Evolutionary conservation across 495 filamentous ascomycete genomes (phyloP).

Genomic region (Podospora pseudoanserina): DNA sequence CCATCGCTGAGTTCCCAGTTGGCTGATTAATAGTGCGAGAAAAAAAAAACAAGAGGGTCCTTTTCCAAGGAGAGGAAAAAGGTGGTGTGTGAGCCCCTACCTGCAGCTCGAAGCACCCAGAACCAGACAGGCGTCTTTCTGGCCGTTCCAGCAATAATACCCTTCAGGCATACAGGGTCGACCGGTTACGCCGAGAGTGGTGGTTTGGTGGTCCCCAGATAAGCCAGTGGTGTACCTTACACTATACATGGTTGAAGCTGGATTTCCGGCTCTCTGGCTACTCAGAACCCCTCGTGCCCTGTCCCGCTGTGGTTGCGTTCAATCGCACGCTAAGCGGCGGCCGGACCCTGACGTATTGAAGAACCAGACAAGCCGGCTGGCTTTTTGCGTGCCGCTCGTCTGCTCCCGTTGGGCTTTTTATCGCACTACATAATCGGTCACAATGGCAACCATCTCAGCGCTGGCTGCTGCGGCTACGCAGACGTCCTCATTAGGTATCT

Average conservation of each 20-base stretch:
- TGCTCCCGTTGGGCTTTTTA: slow-evolving; percentile 12
- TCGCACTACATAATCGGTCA: slow-evolving; percentile 13
- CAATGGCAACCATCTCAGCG: slow-evolving; percentile 32
- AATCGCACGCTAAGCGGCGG: slow-evolving; percentile 9
- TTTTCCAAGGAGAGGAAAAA: not conserved
- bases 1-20: not conserved
- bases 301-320: slow-evolving; percentile 17
- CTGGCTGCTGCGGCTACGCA: slow-evolving; percentile 32
- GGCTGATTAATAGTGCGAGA: not conserved
- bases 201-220: not conserved
- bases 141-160: not conserved
- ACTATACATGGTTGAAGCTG: slow-evolving; percentile 5
- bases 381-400: slow-evolving; percentile 11
- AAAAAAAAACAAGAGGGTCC: not conserved
- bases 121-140: not conserved
- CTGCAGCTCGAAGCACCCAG: not conserved
- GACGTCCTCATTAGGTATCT: slow-evolving; percentile 34
- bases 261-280: slow-evolving; percentile 22
- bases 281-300: slow-evolving; percentile 18
- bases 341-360: slow-evolving; percentile 20
- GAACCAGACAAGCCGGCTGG: not conserved
- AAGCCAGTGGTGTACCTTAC: not conserved
- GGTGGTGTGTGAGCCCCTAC: not conserved
- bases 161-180: not conserved
- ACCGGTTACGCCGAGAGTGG: slow-evolving; percentile 2